These are phyloP conservation scores for maize (Zea mays) DNA, from an alignment of 176 grass and related monocot species.

Conservation along the genomic window DNA sequence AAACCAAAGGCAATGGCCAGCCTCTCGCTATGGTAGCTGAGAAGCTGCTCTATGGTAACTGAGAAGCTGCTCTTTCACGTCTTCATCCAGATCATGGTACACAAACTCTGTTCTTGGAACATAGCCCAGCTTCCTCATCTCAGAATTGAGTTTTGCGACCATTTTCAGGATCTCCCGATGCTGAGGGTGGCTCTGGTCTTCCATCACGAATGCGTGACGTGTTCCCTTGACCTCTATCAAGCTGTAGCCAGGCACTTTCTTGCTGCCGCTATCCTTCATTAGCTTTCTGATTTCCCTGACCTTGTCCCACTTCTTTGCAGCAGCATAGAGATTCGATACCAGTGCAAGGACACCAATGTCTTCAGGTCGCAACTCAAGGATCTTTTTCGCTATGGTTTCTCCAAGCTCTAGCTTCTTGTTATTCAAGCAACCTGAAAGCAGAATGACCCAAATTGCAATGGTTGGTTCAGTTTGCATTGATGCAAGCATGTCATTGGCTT, in stretches of 20 bases:
- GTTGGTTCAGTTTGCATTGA: constrained; percentile 46
- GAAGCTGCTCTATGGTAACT: constrained; percentile 55
- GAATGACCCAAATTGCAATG: constrained; percentile 50
- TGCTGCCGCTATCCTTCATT: constrained; percentile 50
- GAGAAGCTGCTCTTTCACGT: constrained; percentile 60
- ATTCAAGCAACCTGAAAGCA: constrained; percentile 66
- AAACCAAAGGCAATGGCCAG: constrained; percentile 62
- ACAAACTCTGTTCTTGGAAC: constrained; percentile 61
- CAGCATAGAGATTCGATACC: constrained; percentile 56
- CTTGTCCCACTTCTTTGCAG: constrained; percentile 60
- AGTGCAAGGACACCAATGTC: constrained; percentile 51
- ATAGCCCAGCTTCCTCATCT: constrained; percentile 61
- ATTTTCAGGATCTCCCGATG: constrained; percentile 43
- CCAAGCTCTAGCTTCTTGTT: constrained; percentile 66
- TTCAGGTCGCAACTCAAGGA: constrained; percentile 52
- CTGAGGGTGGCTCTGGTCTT: constrained; percentile 69
- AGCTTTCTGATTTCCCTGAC: constrained; percentile 55
- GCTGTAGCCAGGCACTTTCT: constrained; percentile 63
- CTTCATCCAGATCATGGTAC: constrained; percentile 65
- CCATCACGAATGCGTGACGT: constrained; percentile 45
- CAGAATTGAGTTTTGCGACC: constrained; percentile 37
- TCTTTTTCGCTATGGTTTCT: constrained; percentile 43
- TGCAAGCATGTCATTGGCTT: constrained; percentile 51
- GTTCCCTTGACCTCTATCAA: constrained; percentile 43
- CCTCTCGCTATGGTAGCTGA: constrained; percentile 57